Percentiles rank a stretch among this genome's conserved stretches.
phyloP scores from a whole-genome alignment of 192 early-diverging fungal genomes.

The Dissophora ornata region DNA sequence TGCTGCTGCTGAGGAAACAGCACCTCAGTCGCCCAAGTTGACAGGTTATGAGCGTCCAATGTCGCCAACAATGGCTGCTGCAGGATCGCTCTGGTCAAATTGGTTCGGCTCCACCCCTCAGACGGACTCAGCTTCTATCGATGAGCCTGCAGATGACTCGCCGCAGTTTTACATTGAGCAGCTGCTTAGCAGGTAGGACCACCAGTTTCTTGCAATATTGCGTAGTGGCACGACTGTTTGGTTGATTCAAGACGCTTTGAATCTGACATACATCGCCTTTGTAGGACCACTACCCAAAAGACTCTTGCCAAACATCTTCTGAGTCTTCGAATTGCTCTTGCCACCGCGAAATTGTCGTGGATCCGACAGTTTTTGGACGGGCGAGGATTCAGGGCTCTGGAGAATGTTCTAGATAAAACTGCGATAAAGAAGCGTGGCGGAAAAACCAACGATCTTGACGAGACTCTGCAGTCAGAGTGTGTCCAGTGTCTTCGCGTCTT shows the following conservation, averaged over 20 bases:
- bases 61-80: constrained; percentile 40
- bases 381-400: constrained; percentile 62
- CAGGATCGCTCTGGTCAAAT: constrained; percentile 42
- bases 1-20: constrained; percentile 1
- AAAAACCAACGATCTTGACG: constrained; percentile 53
- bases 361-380: constrained; percentile 60
- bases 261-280: background rate
- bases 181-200: constrained; percentile 42
- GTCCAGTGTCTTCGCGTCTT: constrained; percentile 62
- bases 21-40: constrained; percentile 14
- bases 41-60: constrained; percentile 30
- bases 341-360: constrained; percentile 61
- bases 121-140: constrained; percentile 12
- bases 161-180: constrained; percentile 59
- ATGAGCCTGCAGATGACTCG: constrained; percentile 34
- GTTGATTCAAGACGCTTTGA: too few species aligned
- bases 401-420: constrained; percentile 59
- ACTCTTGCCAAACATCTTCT: constrained; percentile 55
- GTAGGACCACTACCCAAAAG: constrained; percentile 55
- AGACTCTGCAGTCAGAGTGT: constrained; percentile 60
- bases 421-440: constrained; percentile 54
- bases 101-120: constrained; percentile 39
- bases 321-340: constrained; percentile 55
- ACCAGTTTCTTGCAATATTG: background rate
- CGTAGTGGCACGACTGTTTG: too few species aligned